Evolutionary conservation across 1,284 basidiomycete genomes (phyloP), one percentile per base, ranked within the genome.

Genomic region (Cryptococcus sp.): DNA sequence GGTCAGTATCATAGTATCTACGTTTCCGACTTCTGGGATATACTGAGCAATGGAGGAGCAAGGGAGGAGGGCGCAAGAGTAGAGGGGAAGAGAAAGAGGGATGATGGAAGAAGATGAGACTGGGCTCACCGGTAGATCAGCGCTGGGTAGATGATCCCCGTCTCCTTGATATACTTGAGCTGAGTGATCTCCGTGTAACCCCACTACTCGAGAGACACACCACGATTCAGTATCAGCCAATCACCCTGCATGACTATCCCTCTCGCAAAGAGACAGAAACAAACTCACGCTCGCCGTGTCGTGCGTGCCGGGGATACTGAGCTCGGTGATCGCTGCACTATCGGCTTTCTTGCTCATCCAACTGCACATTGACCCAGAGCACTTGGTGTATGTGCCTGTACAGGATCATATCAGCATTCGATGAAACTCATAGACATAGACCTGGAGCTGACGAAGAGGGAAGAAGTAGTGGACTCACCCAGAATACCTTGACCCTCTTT

Each of bases 331-430:
- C 19, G n/a, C 38, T 23, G 59, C 56, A 17, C 16, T 16, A 42
- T 60, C 59, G 35, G 59, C 13, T 5, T 56, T 40, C n/a, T 54
- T 57, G 16, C 48, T 44, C 59, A 60, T 60, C 59, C 59, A 60
- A 3, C 38, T 47, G 25, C 59, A 60, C 16, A 49, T 45, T 17
- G 50, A 44, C 5, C 50, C 50, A 15, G 51, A 53, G 25, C 59
- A 60, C n/a, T 47, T 55, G 4, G 45, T 39, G 50, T 60, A 60
- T 4, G 50, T 20, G 40, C 59, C 59, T 60, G 35, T 15, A 41
- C 15, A 20, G 15, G 4, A 17, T 47, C 5, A 44, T 17, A 23
- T 38, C 35, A 17, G 16, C 38, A 23, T 3, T n/a, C 10, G 46
- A 19, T 15, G 22, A 10, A 25, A 31, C n/a, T 3, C 4, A 54